phyloP scores from a whole-genome alignment of 2,329 filamentous ascomycete species.

The Cladosporium oxysporum region DNA sequence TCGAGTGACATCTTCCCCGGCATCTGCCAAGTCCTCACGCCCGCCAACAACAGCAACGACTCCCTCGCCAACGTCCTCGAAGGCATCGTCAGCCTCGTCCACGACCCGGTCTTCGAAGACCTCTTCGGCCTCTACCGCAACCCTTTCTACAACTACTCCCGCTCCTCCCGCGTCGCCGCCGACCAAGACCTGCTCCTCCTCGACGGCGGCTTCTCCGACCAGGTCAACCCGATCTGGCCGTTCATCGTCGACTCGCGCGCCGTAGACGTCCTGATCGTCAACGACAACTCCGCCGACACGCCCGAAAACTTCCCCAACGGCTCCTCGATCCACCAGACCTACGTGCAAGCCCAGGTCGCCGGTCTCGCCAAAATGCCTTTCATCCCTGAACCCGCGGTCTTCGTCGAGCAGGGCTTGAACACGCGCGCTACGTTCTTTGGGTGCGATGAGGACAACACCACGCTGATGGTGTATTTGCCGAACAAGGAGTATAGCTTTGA shows the following conservation, averaged over 20 bases:
- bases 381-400: constrained; percentile 58
- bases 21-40: constrained; percentile 25
- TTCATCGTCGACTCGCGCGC: constrained; percentile 53
- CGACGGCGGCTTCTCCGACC: constrained; percentile 53
- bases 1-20: constrained; percentile 46
- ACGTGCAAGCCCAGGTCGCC: constrained; percentile 53
- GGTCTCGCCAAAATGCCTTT: constrained; percentile 60
- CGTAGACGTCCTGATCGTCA: constrained; percentile 65
- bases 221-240: constrained; percentile 57
- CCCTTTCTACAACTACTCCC: constrained; percentile 56
- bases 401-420: constrained; percentile 61
- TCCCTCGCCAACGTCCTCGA: constrained; percentile 30
- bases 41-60: constrained; percentile 25
- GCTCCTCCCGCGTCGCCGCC: constrained; percentile 44
- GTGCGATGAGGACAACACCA: constrained; percentile 48
- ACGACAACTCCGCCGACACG: constrained; percentile 66
- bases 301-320: constrained; percentile 61
- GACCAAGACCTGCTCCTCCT: constrained; percentile 48
- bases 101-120: constrained; percentile 36
- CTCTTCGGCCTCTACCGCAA: constrained; percentile 61
- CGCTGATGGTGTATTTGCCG: constrained; percentile 48
- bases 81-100: constrained; percentile 34
- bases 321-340: constrained; percentile 59
- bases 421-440: constrained; percentile 64
- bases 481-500: constrained; percentile 44